Evolutionary conservation across 2,329 filamentous ascomycete genomes (phyloP), one percentile per base, ranked within the genome.

Genomic region (Curvularia lunata): DNA sequence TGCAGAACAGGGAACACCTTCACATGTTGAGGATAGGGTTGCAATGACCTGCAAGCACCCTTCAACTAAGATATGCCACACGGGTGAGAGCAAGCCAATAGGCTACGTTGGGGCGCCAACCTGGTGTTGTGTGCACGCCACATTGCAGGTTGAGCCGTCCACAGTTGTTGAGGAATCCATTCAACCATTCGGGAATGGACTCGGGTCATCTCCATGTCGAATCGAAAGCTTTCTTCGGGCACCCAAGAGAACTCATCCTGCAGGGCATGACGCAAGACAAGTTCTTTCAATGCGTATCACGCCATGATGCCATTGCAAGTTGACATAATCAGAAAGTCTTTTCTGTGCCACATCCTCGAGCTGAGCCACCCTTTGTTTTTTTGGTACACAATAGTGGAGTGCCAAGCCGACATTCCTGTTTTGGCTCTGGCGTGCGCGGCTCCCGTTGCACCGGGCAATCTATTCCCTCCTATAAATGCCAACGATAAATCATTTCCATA

Each of bases 401-500:
- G 27, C 10, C 30, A 32, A 16, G 19, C 12, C 19, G 27, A 52
- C 25, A 38, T 52, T 37, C n/a, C 23, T 46, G 25, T 40, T 55
- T 32, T 8, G 53, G 43, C 30, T 10, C 23, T 42, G 28, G 45
- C 37, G 25, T 18, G 30, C 37, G 43, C 16, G 30, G 25, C 32
- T 27, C 19, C 41, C 51, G 46, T 40, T 48, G 57, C 47, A 61
- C 59, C 63, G 45, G 65, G 48, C 54, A 58, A 55, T 61, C 25
- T 57, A 52, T 48, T 42, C 21, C 53, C 27, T 49, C 48, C 58
- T 46, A 52, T 54, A 48, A 40, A 28, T 42, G 41, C 41, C 21
- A 43, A 27, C 21, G 21, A 42, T 59, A 66, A 63, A 66, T 61
- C 57, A 67, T 48, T 48, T 59, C 56, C 59, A 72, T 37, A 71